Base-by-base conservation (phyloP, 208 protist species). In the Trypanosoma theileri region DNA sequence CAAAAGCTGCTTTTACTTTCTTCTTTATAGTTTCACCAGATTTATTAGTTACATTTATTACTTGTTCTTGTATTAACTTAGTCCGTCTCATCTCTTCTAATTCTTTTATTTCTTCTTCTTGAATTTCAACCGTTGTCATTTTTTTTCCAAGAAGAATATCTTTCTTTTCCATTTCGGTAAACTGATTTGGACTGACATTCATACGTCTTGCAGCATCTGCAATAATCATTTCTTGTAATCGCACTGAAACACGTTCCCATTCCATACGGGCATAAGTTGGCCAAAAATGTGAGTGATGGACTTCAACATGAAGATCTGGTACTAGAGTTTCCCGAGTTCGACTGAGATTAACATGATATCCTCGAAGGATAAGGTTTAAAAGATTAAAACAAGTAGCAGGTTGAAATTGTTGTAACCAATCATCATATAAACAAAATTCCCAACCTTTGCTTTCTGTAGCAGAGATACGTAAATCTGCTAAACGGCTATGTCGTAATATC, bases 91-190 rank as follows among this genome's bases (percentile, higher is more conserved):
- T 88, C 66, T 98, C 95, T 78, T 99, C 98, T 71, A 99, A 98
- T 66, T 99, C 98, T 53, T 98, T 99, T 55, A 99, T 98, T 88
- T 99, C 91, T 83, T 99, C 98, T 60, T 99, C 85, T 85, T 99
- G 98, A 74, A 98, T 89, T 54, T 98, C 98, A 35, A 98, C 95
- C 42, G 98, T 97, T 16, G 95, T 88, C 79, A 99, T 99, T 71
- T 99, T 95, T 90, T 99, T 99, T 61, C 99, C 99, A 9, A 99
- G 85, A 75, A 99, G 98, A 81, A 99, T 99, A 80, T 99, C 99
- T 69, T 99, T 85, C 80, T 99, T 99, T 80, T 99, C 99, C 50
- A 95, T 98, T 84, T 99, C 98, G 7, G 99, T 99, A 28, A 99
- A 96, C 48, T 98, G 94, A 8, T 96, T 94, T 17, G 99, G 96